Evolutionary conservation across 2,329 filamentous ascomycete species (phyloP).

Genomic region (Myotisia sp.): DNA sequence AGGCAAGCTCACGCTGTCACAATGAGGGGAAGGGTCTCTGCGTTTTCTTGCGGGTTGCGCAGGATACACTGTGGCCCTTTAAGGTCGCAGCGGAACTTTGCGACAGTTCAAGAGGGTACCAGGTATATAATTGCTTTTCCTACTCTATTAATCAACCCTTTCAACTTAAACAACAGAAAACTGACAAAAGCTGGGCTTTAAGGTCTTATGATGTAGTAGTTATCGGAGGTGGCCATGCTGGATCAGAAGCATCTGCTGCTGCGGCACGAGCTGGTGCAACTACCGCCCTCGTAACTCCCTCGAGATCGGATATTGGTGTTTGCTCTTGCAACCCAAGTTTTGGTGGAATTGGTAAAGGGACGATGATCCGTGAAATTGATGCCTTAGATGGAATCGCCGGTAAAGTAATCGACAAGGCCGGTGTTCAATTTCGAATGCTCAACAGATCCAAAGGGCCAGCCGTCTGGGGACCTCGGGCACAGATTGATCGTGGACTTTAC

Average conservation of each 20-base stretch:
- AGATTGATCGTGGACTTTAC: conserved; percentile 86
- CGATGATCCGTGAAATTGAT: conserved; percentile 88
- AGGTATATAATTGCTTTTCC: conserved; percentile 22
- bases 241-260: conserved; percentile 82
- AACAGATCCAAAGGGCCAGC: conserved; percentile 85
- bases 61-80: conserved; percentile 14
- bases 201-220: conserved; percentile 84
- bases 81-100: conserved; percentile 20
- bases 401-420: conserved; percentile 80
- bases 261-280: conserved; percentile 77
- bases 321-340: conserved; percentile 97
- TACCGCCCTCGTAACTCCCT: conserved; percentile 81
- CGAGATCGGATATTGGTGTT: conserved; percentile 73
- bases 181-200: conserved; percentile 3
- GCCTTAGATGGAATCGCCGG: conserved; percentile 83
- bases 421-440: conserved; percentile 81
- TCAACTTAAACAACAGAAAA: too few relatives aligned
- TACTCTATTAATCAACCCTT: background rate
- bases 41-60: conserved; percentile 18
- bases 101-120: conserved; percentile 25
- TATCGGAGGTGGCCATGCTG: conserved; percentile 89
- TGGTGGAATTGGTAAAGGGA: conserved; percentile 96
- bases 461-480: conserved; percentile 90
- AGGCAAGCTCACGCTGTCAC: conserved; percentile 14
- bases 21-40: conserved; percentile 22